Evolutionary conservation across 1,284 basidiomycete genomes (phyloP).

Genomic region (Malassezia pachydermatis): DNA sequence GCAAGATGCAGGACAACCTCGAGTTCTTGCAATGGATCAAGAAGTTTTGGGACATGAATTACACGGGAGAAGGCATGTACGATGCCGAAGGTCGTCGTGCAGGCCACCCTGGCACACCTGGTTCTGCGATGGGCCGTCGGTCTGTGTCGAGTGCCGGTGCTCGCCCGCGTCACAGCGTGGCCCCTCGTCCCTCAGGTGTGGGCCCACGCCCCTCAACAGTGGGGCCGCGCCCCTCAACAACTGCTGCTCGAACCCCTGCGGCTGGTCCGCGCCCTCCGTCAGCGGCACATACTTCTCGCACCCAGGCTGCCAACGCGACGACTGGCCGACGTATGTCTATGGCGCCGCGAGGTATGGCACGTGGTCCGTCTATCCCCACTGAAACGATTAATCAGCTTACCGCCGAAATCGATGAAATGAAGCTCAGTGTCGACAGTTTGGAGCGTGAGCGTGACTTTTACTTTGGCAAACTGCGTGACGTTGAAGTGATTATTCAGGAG

Average conservation of each 20-base stretch:
- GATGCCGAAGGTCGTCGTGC: constrained; percentile 69
- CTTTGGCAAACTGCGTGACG: constrained; percentile 74
- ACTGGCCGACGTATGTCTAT: constrained; percentile 10
- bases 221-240: constrained; percentile 4
- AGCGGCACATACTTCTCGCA: neutral
- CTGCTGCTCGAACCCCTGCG: neutral
- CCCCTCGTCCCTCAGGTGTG: neutral
- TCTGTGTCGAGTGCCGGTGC: constrained; percentile 10
- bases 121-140: neutral
- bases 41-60: constrained; percentile 88
- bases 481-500: constrained; percentile 71
- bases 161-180: constrained; percentile 4
- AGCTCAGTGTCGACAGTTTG: constrained; percentile 66
- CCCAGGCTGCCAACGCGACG: neutral
- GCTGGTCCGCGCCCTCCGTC: neutral
- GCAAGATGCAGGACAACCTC: constrained; percentile 99
- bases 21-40: constrained; percentile 98
- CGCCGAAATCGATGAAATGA: constrained; percentile 71
- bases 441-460: constrained; percentile 93
- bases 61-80: constrained; percentile 68
- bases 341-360: constrained; percentile 5
- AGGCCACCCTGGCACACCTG: constrained; percentile 24
- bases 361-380: constrained; percentile 26
- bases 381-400: constrained; percentile 58
- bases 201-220: constrained; percentile 2